Evolutionary conservation across 805 yeast genomes (phyloP).

Genomic region (Yarrowia phangngaensis): DNA sequence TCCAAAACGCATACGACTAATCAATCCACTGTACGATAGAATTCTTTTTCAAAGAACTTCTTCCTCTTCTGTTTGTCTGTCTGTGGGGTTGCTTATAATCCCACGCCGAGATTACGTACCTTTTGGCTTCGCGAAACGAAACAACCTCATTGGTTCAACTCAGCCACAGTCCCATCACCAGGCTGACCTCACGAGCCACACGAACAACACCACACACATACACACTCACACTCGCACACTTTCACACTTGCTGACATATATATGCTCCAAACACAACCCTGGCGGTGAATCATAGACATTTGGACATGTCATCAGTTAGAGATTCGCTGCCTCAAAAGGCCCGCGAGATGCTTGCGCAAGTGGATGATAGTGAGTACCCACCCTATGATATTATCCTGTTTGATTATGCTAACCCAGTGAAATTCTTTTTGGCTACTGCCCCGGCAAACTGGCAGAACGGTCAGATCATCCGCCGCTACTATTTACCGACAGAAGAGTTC

Average conservation of each 20-base stretch:
- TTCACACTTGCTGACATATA: slow-evolving; percentile 5
- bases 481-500: slow-evolving; percentile 81
- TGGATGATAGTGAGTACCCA: slow-evolving; percentile 16
- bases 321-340: slow-evolving; percentile 25
- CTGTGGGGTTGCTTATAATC: too few species aligned
- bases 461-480: slow-evolving; percentile 81
- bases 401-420: slow-evolving; percentile 34
- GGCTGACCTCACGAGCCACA: too few species aligned
- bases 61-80: too few species aligned
- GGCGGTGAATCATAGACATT: slow-evolving; percentile 11
- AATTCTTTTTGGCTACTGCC: slow-evolving; percentile 85
- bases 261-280: slow-evolving; percentile 5
- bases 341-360: slow-evolving; percentile 18
- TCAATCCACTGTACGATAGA: too few species aligned
- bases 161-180: too few species aligned
- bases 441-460: slow-evolving; percentile 91
- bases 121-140: too few species aligned
- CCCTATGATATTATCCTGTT: neutral
- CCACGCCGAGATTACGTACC: too few species aligned
- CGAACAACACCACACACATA: too few species aligned
- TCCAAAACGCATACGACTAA: slow-evolving; percentile 8
- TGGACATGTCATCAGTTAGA: slow-evolving; percentile 19
- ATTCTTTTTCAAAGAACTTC: too few species aligned
- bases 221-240: neutral
- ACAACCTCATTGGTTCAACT: too few species aligned